These are phyloP conservation scores for Fraxinus anomala DNA, from an alignment of 257 asterid genomes.

Conservation along the genomic window DNA sequence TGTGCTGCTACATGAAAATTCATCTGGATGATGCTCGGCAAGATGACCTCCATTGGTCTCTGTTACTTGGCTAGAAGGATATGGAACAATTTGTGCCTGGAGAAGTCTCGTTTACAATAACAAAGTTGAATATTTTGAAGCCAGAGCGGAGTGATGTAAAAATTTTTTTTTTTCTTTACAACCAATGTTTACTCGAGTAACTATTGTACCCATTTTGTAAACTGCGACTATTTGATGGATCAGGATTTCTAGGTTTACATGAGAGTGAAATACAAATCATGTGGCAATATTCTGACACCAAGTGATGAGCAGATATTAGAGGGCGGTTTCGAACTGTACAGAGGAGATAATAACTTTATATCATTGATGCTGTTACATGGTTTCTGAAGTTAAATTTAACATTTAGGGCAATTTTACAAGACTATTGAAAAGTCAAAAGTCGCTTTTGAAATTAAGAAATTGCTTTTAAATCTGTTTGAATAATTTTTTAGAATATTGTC, in stretches of 20 bases:
- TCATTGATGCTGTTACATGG: too few species aligned
- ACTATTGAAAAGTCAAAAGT: too few species aligned
- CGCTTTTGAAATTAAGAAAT: too few species aligned
- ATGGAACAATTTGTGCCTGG: background rate
- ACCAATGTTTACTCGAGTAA: background rate
- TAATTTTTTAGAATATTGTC: too few species aligned
- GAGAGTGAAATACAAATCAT: too few species aligned
- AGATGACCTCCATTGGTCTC: background rate
- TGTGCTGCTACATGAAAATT: slow-evolving; percentile 86
- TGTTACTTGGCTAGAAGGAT: background rate
- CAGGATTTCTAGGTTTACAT: background rate
- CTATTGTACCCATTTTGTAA: slow-evolving; percentile 15
- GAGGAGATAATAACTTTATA: background rate
- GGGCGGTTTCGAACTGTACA: background rate
- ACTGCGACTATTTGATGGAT: slow-evolving; percentile 22
- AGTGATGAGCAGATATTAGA: background rate
- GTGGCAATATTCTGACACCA: too few species aligned
- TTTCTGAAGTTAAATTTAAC: too few species aligned
- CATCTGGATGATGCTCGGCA: slow-evolving; percentile 47
- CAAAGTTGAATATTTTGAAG: background rate
- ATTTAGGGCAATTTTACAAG: too few species aligned
- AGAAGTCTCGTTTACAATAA: background rate
- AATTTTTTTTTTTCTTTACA: background rate
- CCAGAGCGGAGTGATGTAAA: slow-evolving; percentile 12
- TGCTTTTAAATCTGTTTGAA: too few species aligned